Evolutionary conservation across 495 filamentous ascomycete species (phyloP).

Genomic region (Neurospora sp.): DNA sequence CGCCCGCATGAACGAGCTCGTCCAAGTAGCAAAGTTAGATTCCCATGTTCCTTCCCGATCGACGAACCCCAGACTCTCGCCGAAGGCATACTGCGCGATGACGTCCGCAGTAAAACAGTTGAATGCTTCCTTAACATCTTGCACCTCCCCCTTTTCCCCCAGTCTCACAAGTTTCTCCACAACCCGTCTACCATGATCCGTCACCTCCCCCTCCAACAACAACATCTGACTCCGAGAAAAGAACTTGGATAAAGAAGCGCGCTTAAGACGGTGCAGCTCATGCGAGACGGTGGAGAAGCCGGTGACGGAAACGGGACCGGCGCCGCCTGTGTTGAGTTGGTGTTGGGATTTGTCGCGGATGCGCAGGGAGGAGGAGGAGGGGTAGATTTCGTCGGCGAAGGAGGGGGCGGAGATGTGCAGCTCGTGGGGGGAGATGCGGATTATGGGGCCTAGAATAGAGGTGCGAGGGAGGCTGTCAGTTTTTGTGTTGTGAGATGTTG

Average conservation of each 20-base stretch:
- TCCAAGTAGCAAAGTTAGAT: conserved; percentile 19
- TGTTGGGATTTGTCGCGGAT: conserved; percentile 23
- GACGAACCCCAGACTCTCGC: conserved; percentile 20
- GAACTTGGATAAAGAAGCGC: conserved; percentile 31
- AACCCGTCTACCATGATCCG: conserved; percentile 6
- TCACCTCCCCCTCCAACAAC: conserved; percentile 24
- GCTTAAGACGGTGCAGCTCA: conserved; percentile 32
- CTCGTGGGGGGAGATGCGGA: conserved; percentile 29
- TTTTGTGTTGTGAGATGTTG: no score
- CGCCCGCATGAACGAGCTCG: conserved; percentile 20
- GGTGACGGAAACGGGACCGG: conserved; percentile 16
- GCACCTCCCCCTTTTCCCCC: no score
- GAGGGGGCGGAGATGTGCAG: conserved; percentile 20
- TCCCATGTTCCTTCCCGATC: conserved; percentile 11
- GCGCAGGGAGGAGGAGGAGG: conserved; percentile 12
- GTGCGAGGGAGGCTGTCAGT: no score
- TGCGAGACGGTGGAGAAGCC: conserved; percentile 38
- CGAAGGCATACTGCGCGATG: conserved; percentile 22
- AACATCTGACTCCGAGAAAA: conserved; percentile 31
- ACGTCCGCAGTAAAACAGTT: conserved; percentile 22
- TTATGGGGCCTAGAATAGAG: conserved; percentile 27
- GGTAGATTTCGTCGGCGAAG: conserved; percentile 26
- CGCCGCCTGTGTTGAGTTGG: conserved; percentile 9
- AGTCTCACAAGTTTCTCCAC: no score
- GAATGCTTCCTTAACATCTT: conserved; percentile 19